Base-by-base conservation (phyloP, 1,139 yeast species). In the Pichia sp. region DNA sequence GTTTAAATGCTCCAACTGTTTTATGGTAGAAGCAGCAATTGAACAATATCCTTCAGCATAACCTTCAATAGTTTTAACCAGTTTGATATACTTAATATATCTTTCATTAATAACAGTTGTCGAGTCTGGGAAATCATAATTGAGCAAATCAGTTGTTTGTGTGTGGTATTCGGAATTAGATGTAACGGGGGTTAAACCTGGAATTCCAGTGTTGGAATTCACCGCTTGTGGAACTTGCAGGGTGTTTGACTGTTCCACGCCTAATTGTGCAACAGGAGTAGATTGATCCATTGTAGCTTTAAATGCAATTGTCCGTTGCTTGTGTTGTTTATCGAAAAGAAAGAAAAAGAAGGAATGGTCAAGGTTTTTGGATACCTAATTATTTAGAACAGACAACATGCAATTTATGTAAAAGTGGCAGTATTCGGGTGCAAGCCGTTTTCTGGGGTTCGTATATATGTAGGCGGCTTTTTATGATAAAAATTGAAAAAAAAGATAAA, bases 51-150 rank as follows among this genome's bases (percentile, higher is more conserved):
- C 57, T 22, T 53, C 60, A 2, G 58, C 55, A 49, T 55, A 63
- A 7, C 45, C 27, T 40, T 56, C 56, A 24, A 63, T 29, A 27
- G 58, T 50, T 27, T 49, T 56, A 27, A 57, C 53, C 47, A 60
- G 53, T 48, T 48, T 52, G 43, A 63, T 53, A 57, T 57, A 70
- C 46, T 67, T 70, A 40, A 54, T 58, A 42, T 58, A 60, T 39
- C 67, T 52, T 27, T 55, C 65, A 56, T 52, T 57, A 42, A 64
- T 43, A 41, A 64, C 13, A 22, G 48, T 49, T 3, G 64, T 48
- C 9, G 66, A 57, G 44, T 62, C 62, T 0, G 63, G 63, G 6
- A 51, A 54, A 8, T 41, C 36, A 20, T 50, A 41, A 24, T 46
- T 45, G 3, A 55, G 18, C 18, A 56, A 46, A 34, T 56, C 56